Evolutionary conservation across 768 basidiomycete genomes (phyloP).

Genomic region (Tremella yokohamensis): DNA sequence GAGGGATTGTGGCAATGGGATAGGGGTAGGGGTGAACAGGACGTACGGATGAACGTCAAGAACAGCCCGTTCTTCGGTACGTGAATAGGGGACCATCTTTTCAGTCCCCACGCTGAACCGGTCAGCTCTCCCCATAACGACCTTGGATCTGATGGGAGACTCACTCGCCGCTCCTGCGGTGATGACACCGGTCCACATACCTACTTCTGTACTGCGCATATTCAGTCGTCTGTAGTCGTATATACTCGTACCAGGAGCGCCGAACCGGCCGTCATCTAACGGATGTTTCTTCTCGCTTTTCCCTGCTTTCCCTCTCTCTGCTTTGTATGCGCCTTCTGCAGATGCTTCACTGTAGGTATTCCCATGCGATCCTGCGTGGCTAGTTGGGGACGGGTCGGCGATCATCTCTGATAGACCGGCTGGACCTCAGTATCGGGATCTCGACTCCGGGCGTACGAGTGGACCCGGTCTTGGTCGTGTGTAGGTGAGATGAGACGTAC

Average conservation of each 20-base stretch:
- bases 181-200: background rate
- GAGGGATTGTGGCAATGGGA: background rate
- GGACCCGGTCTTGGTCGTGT: background rate
- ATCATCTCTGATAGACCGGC: background rate
- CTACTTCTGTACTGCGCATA: conserved; percentile 2
- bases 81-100: background rate
- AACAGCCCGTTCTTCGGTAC: conserved; percentile 1
- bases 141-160: background rate
- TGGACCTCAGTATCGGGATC: background rate
- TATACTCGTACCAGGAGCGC: background rate
- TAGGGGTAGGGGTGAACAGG: background rate
- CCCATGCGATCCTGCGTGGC: background rate
- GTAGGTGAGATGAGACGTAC: background rate
- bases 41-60: conserved; percentile 5
- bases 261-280: background rate
- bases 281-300: background rate
- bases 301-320: no score
- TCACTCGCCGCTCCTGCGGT: background rate
- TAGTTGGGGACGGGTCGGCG: background rate
- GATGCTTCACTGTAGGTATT: background rate
- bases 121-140: background rate
- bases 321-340: no score
- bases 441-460: background rate
- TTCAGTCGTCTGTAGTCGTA: conserved; percentile 1
- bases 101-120: background rate